Base-by-base conservation (phyloP, 805 yeast species). In the Candida tammaniensis region DNA sequence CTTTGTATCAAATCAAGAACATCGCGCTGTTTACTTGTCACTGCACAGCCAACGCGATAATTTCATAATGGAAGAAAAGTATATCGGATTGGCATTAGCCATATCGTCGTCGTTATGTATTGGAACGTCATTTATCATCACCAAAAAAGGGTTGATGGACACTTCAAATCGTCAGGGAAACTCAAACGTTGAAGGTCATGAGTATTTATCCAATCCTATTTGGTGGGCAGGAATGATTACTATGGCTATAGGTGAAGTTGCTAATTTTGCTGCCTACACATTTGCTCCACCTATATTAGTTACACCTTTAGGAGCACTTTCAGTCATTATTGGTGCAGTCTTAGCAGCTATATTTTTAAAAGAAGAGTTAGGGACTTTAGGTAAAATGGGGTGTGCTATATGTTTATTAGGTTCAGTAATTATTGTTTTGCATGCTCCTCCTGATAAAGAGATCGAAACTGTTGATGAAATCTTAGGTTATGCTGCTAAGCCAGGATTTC, bases 181-280 rank as follows among this genome's bases (percentile, higher is more conserved):
- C 22, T 35, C 32, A 16, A 57, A 49, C 36, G 86, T 82, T 18
- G 84, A 84, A 40, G 87, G 88, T n/a, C 78, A 70, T 52, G 79
- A 82, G 49, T 87, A 87, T 54, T 64, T 87, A 43, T 78, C 74
- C 46, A 86, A 84, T 55, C 96, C 96, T 9, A 75, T 86, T 24
- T 87, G 96, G 96, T 85, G 95, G 86, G 85, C 91, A 0, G 96
- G 96, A 9, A 88, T 88, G 73, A 51, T 79, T 19, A 79, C 94
- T 30, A 81, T 87, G 96, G 95, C 93, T 2, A 61, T 87, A 15
- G 96, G 96, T 5, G 96, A 87, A 54, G 62, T 87, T 25, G 95
- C 96, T 38, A 87, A 87, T 55, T 87, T 87, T 55, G 96, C 96
- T 3, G 96, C 96, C 0, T 87, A 87, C 55, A 87, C 96, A 1